Conservation (phyloP, 176 grass and related monocot genomes). For the Aegilops bicornis region DNA sequence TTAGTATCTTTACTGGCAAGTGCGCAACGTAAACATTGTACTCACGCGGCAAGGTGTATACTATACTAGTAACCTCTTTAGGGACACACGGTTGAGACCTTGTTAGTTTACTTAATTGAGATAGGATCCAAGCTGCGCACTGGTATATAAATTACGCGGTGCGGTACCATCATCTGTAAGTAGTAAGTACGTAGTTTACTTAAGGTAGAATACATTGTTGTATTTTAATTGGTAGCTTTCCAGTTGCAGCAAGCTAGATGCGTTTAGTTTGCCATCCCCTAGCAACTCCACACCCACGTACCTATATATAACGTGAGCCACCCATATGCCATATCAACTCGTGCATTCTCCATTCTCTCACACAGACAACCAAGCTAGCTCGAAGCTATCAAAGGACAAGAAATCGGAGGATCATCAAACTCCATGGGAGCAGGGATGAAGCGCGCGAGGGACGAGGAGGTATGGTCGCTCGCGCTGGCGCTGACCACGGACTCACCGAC, state of each 20-base stretch:
- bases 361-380: too few relatives aligned
- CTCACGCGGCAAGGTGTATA: too few relatives aligned
- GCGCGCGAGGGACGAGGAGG: neutral
- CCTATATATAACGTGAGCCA: too few relatives aligned
- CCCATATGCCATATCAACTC: too few relatives aligned
- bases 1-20: too few relatives aligned
- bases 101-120: neutral
- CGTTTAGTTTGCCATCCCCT: neutral
- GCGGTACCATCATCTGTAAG: too few relatives aligned
- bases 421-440: neutral
- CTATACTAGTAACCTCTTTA: too few relatives aligned
- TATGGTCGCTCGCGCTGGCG: neutral
- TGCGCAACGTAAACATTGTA: too few relatives aligned
- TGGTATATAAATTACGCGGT: neutral
- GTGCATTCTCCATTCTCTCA: too few relatives aligned
- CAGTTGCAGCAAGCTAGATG: too few relatives aligned
- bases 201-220: neutral
- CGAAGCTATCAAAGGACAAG: too few relatives aligned
- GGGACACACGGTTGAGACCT: neutral
- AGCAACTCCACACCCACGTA: neutral
- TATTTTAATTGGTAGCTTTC: neutral
- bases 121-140: neutral
- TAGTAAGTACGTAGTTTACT: neutral
- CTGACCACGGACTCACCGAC: neutral
- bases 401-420: too few relatives aligned